phyloP scores from a whole-genome alignment of 2,329 filamentous ascomycete genomes.

The Sphaerulina vaccinii region DNA sequence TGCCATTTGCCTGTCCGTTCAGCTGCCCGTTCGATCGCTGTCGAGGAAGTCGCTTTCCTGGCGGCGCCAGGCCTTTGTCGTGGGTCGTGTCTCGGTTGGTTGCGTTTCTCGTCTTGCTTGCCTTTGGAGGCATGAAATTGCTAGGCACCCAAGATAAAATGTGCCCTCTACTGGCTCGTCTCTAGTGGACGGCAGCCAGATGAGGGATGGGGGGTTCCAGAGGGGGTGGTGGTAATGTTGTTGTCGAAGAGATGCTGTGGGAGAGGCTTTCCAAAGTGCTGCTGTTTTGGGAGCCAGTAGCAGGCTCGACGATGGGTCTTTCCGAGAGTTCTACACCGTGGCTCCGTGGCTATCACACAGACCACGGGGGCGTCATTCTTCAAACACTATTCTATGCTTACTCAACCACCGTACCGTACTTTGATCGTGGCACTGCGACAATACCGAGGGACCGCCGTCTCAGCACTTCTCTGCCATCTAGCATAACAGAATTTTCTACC shows the following conservation, averaged over 20 bases:
- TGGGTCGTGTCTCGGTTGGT: constrained; percentile 48
- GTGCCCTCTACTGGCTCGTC: constrained; percentile 28
- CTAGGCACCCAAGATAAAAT: constrained; percentile 4
- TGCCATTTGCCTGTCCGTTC: constrained; percentile 45
- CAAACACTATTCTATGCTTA: too few species aligned
- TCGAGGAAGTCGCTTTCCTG: constrained; percentile 64
- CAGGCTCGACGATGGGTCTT: background rate
- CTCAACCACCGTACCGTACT: too few species aligned
- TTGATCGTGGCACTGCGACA: too few species aligned
- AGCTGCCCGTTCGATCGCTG: constrained; percentile 49
- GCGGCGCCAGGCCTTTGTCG: constrained; percentile 82
- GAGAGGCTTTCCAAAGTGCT: background rate
- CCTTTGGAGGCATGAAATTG: constrained; percentile 49
- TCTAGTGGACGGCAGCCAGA: constrained; percentile 33
- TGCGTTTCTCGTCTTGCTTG: constrained; percentile 46
- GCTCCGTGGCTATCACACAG: too few species aligned
- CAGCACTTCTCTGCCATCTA: too few species aligned
- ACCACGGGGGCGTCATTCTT: too few species aligned
- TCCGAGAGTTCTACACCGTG: too few species aligned
- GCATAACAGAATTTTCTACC: constrained; percentile 4
- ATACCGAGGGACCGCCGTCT: too few species aligned
- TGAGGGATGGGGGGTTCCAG: constrained; percentile 23
- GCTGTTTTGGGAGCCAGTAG: too few species aligned
- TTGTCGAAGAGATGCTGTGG: constrained; percentile 1
- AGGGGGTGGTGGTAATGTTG: constrained; percentile 10